These are phyloP conservation scores for Moniliophthora roreri DNA, from an alignment of 1,284 basidiomycete genomes.

Conservation along the genomic window DNA sequence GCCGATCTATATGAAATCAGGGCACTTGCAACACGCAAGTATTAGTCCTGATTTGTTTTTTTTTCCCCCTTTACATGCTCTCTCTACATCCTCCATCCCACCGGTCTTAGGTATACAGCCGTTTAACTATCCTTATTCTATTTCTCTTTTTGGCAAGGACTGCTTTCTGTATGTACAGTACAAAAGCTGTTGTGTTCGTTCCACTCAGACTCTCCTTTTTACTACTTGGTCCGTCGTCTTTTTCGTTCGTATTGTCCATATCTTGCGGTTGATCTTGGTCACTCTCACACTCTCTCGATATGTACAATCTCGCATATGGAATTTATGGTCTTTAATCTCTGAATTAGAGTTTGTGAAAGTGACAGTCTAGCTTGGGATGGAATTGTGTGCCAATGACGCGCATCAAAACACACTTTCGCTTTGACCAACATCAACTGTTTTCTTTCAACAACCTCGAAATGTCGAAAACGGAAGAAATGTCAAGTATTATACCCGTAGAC, in stretches of 20 bases:
- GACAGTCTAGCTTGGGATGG: neutral
- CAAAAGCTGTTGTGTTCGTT: slow-evolving; percentile 10
- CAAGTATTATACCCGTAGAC: slow-evolving; percentile 2
- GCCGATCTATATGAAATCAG: slow-evolving; percentile 76
- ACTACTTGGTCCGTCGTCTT: slow-evolving; percentile 4
- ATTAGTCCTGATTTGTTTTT: slow-evolving; percentile 39
- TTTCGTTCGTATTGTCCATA: neutral
- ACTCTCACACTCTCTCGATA: slow-evolving; percentile 13
- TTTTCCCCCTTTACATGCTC: slow-evolving; percentile 4
- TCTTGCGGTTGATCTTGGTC: slow-evolving; percentile 2
- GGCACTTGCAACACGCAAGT: slow-evolving; percentile 76
- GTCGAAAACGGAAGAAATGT: too few relatives aligned
- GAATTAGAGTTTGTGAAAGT: too few relatives aligned
- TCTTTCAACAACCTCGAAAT: too few relatives aligned
- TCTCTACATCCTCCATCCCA: slow-evolving; percentile 3
- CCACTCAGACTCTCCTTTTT: neutral
- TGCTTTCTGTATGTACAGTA: slow-evolving; percentile 12
- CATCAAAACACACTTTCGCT: neutral
- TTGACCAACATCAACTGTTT: too few relatives aligned
- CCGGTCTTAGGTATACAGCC: slow-evolving; percentile 10
- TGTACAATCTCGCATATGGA: slow-evolving; percentile 17
- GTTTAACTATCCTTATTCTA: slow-evolving; percentile 10
- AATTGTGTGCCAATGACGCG: too few relatives aligned
- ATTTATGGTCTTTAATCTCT: slow-evolving; percentile 4
- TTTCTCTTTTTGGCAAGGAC: slow-evolving; percentile 8